Conservation (phyloP, 1,139 yeast genomes). For the Scheffersomyces quercinus region DNA sequence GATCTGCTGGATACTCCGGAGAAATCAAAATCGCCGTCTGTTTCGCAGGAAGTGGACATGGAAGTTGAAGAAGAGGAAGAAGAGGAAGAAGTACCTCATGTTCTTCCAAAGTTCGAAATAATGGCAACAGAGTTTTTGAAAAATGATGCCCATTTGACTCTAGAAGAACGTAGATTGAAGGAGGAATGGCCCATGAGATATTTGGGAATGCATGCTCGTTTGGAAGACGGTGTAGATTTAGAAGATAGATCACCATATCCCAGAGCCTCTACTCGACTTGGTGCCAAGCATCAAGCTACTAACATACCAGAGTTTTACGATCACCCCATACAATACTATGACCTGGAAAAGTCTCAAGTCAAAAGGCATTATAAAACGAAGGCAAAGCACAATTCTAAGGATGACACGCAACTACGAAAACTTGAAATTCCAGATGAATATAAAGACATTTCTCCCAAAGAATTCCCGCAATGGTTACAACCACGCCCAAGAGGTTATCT, state of each 20-base stretch:
- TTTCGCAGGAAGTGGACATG: neutral
- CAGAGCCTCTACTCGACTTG: slow-evolving; percentile 76
- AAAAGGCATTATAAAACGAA: slow-evolving; percentile 18
- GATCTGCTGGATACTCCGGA: neutral
- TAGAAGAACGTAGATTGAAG: slow-evolving; percentile 47
- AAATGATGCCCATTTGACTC: slow-evolving; percentile 41
- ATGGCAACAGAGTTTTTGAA: slow-evolving; percentile 56
- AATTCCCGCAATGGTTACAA: slow-evolving; percentile 75
- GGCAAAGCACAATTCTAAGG: slow-evolving; percentile 18
- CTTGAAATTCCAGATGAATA: slow-evolving; percentile 52
- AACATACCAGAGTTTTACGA: slow-evolving; percentile 68
- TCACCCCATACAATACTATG: slow-evolving; percentile 70
- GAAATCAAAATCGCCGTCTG: neutral
- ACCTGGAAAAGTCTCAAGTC: slow-evolving; percentile 25
- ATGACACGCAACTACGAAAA: slow-evolving; percentile 17
- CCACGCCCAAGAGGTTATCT: slow-evolving; percentile 77
- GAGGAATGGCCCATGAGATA: slow-evolving; percentile 86
- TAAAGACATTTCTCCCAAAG: slow-evolving; percentile 38
- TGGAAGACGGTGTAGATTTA: slow-evolving; percentile 77
- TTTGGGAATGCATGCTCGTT: slow-evolving; percentile 71
- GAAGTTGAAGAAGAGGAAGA: slow-evolving; percentile 5
- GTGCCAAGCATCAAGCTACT: slow-evolving; percentile 72
- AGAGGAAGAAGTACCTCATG: slow-evolving; percentile 9
- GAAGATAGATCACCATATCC: slow-evolving; percentile 81
- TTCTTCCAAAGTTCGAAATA: slow-evolving; percentile 59